phyloP scores from a whole-genome alignment of 2,329 filamentous ascomycete species.

The Colletotrichum zoysiae region DNA sequence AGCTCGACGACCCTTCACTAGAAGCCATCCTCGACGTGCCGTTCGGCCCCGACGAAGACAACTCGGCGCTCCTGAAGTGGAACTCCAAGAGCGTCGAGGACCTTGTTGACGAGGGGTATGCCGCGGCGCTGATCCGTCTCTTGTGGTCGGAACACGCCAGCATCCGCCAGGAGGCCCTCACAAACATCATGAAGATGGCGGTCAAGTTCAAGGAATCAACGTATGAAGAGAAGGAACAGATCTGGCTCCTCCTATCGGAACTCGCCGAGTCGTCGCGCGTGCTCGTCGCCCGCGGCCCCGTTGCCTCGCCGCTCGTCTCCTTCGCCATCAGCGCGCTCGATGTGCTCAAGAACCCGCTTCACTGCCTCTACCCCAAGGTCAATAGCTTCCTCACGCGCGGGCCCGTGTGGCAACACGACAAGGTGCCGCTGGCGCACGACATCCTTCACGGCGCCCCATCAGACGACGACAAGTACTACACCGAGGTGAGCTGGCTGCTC shows the following conservation, averaged over 20 bases:
- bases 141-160: slow-evolving; percentile 80
- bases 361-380: slow-evolving; percentile 86
- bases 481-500: slow-evolving; percentile 81
- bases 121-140: slow-evolving; percentile 78
- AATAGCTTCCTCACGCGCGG: slow-evolving; percentile 85
- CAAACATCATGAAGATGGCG: slow-evolving; percentile 75
- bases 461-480: slow-evolving; percentile 78
- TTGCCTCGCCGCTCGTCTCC: slow-evolving; percentile 81
- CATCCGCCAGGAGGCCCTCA: slow-evolving; percentile 83
- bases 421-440: slow-evolving; percentile 77
- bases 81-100: slow-evolving; percentile 81
- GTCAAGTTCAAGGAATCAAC: slow-evolving; percentile 74
- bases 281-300: slow-evolving; percentile 65
- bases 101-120: slow-evolving; percentile 81
- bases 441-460: slow-evolving; percentile 75
- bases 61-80: slow-evolving; percentile 72
- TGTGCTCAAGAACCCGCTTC: slow-evolving; percentile 81
- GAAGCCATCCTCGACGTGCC: slow-evolving; percentile 65
- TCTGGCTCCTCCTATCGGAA: slow-evolving; percentile 85
- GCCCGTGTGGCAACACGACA: slow-evolving; percentile 80
- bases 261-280: slow-evolving; percentile 78
- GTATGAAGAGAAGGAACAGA: slow-evolving; percentile 80
- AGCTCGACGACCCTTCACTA: slow-evolving; percentile 58
- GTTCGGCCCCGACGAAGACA: slow-evolving; percentile 62
- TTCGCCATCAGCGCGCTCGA: slow-evolving; percentile 79